Evolutionary conservation across 2,329 filamentous ascomycete genomes (phyloP).

Genomic region (Myriosclerotinia scirpicola): DNA sequence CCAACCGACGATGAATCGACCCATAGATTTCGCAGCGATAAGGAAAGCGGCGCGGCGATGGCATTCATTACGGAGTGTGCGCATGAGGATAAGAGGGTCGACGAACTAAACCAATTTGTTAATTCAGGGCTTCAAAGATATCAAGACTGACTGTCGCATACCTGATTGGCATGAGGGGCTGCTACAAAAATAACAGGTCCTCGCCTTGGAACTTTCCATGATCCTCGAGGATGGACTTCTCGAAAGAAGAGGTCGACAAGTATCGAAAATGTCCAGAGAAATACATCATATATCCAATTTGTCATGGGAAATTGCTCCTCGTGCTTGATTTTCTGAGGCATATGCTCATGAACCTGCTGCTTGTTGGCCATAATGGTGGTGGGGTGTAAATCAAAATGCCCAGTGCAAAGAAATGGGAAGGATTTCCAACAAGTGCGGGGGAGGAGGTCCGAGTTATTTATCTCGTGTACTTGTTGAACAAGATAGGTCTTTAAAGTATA

Average conservation of each 20-base stretch:
- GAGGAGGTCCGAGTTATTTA: not conserved
- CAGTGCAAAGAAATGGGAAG: not conserved
- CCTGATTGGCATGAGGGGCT: conserved; percentile 94
- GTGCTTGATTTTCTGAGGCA: conserved; percentile 24
- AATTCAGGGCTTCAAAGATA: conserved; percentile 20
- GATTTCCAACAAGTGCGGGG: not conserved
- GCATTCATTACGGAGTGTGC: conserved; percentile 79
- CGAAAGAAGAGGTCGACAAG: conserved; percentile 96
- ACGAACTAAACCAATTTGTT: conserved; percentile 65
- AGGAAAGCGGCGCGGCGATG: conserved; percentile 87
- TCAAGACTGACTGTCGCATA: conserved; percentile 44
- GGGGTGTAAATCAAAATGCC: not conserved
- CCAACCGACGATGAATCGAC: conserved; percentile 83
- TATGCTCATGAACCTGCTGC: conserved; percentile 26
- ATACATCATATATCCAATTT: conserved; percentile 70
- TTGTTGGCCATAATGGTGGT: conserved; percentile 22
- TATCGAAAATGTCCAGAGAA: conserved; percentile 75
- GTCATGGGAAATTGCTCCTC: conserved; percentile 27
- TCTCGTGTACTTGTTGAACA: not conserved
- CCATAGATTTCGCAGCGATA: conserved; percentile 93
- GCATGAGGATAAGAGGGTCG: conserved; percentile 90
- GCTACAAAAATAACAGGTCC: conserved; percentile 95
- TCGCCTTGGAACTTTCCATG: conserved; percentile 88
- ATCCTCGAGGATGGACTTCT: conserved; percentile 90
- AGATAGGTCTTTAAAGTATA: not conserved